Base-by-base conservation (phyloP, 495 filamentous ascomycete species). In the Delitschia confertaspora region DNA sequence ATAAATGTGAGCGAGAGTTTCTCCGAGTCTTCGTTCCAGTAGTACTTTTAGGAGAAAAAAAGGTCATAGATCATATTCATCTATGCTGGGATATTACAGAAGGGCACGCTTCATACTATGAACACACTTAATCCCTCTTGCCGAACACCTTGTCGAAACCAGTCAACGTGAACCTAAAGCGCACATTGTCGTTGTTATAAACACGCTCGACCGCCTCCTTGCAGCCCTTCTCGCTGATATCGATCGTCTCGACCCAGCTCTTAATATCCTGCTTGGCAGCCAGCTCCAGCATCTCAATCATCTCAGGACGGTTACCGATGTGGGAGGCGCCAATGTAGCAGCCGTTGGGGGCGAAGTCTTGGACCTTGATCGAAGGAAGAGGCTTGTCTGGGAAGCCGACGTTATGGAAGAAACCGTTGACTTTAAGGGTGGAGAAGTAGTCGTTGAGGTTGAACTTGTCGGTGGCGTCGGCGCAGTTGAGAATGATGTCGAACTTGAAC, bases 311-410 rank as follows among this genome's bases (percentile, higher is more conserved):
- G 55, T 78, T 84, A 8, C 88, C 86, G 51, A 95, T 71, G 59
- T 94, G 87, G 48, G 78, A 85, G 17, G 80, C 82, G 9, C 83
- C 80, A 42, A 94, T 82, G 51, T 84, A 75, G 55, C 81, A 82
- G 31, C 87, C 87, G 53, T 86, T 89, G 31, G 60, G 60, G 37
- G 83, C 69, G 54, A 95, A 77, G 41, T 78, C 81, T 69, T 85
- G 83, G 26, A 82, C 82, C 65, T 76, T 80, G 45, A 95, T 72
- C 39, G 71, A 65, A 31, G 84, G 77, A 1, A 85, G 72, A n/a
- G 80, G 75, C 27, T 80, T 77, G 56, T 93, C 86, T 2, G 88
- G 88, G 47, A 94, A 65, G 1, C 88, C 88, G 29, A 91, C 84
- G 40, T 76, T 80, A 45, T 93, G 73, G 75, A 86, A 89, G 44